Conservation (phyloP, 2,329 filamentous ascomycete genomes). For the Pseudogymnoascus sp. region DNA sequence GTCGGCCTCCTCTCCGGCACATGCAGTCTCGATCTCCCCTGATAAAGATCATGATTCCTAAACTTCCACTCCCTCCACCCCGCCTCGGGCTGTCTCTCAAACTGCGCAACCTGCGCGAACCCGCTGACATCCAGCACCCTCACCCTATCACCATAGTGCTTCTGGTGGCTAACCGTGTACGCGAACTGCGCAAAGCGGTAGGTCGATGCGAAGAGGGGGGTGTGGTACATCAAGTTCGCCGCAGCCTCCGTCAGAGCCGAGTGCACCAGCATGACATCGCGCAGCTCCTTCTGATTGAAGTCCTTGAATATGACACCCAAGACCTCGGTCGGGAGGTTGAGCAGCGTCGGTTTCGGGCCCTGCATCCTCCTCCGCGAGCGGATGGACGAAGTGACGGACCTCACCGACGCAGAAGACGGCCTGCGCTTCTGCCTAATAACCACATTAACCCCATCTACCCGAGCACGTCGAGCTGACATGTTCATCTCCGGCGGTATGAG, state of each 20-base stretch:
- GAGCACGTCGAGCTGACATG: neutral
- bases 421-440: conserved; percentile 12
- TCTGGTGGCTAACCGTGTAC: conserved; percentile 15
- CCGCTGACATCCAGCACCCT: conserved; percentile 18
- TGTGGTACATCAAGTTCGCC: conserved; percentile 15
- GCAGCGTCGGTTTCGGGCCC: conserved; percentile 11
- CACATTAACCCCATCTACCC: neutral
- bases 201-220: conserved; percentile 19
- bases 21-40: neutral
- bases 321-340: conserved; percentile 19
- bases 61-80: conserved; percentile 24
- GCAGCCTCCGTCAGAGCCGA: conserved; percentile 16
- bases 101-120: conserved; percentile 12
- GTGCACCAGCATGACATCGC: conserved; percentile 16
- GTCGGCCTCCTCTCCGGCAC: neutral
- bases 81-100: conserved; percentile 10
- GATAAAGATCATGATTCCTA: conserved; percentile 14
- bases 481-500: conserved; percentile 10
- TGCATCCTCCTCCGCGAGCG: conserved; percentile 10
- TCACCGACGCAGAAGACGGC: conserved; percentile 13
- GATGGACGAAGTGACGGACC: conserved; percentile 14
- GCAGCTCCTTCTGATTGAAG: conserved; percentile 14
- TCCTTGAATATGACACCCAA: conserved; percentile 16
- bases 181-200: conserved; percentile 23
- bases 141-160: conserved; percentile 16